These are phyloP conservation scores for Aurinia saxatilis DNA, from an alignment of 345 rosid species.

Conservation along the genomic window DNA sequence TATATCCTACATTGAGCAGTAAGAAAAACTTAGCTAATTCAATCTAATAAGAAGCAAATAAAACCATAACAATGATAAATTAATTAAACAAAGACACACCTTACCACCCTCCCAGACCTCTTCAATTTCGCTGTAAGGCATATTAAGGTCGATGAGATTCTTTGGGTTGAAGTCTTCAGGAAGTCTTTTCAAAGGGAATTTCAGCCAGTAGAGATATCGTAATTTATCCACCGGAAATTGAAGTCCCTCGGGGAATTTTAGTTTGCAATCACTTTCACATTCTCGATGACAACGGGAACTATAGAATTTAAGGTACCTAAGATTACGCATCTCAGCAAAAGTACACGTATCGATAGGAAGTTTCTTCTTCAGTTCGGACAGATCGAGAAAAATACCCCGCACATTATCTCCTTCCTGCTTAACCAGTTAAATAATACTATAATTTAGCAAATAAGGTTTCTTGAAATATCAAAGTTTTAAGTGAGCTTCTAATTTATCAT, in stretches of 20 bases:
- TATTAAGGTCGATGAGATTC: constrained; percentile 5
- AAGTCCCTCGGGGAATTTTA: neutral
- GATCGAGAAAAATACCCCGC: constrained; percentile 11
- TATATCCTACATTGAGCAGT: too few relatives aligned
- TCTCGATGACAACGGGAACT: neutral
- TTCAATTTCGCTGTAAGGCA: constrained; percentile 1
- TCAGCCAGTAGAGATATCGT: constrained; percentile 8
- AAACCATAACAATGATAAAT: too few relatives aligned
- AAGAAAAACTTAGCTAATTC: too few relatives aligned
- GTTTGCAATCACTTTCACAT: neutral
- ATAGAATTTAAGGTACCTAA: constrained; percentile 14
- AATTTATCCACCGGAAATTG: neutral
- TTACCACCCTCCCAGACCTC: constrained; percentile 8
- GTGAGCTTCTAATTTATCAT: too few relatives aligned
- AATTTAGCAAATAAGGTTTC: neutral
- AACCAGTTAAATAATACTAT: neutral
- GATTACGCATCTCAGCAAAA: constrained; percentile 21
- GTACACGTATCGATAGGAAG: neutral
- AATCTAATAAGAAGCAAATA: too few relatives aligned
- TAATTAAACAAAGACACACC: neutral
- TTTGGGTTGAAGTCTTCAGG: constrained; percentile 1
- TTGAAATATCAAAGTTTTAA: too few relatives aligned
- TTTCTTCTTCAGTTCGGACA: neutral
- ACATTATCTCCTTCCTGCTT: constrained; percentile 9
- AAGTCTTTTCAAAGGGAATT: constrained; percentile 12